A percentile compares a stretch with the other conserved stretches of the same genome.
phyloP scores from a whole-genome alignment of 495 filamentous ascomycete genomes.

The Podospora bellae-mahoneyi region DNA sequence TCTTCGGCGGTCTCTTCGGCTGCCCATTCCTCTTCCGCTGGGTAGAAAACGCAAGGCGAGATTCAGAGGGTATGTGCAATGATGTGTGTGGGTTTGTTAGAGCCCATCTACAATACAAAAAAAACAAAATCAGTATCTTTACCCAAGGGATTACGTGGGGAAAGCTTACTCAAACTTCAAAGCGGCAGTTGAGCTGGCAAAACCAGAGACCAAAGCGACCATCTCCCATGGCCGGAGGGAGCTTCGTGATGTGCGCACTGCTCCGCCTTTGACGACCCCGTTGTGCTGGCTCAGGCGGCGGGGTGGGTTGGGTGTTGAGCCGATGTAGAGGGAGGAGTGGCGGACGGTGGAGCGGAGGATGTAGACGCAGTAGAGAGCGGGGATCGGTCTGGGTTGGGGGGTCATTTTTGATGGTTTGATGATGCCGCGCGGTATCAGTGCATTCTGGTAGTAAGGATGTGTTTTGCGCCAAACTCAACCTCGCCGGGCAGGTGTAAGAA shows the following conservation, averaged over 20 bases:
- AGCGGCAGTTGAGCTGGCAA: slow-evolving; percentile 79
- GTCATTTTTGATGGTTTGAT: slow-evolving; percentile 29
- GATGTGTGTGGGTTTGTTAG: slow-evolving; percentile 80
- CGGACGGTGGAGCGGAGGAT: slow-evolving; percentile 76
- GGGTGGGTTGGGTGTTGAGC: slow-evolving; percentile 82
- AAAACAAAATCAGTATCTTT: neutral
- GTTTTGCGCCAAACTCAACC: slow-evolving; percentile 5
- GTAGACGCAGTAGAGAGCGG: slow-evolving; percentile 63
- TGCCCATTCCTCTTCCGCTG: slow-evolving; percentile 40
- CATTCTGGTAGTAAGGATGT: neutral
- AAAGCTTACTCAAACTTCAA: slow-evolving; percentile 84
- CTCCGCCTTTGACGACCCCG: slow-evolving; percentile 73
- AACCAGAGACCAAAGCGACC: slow-evolving; percentile 81
- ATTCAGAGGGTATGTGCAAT: slow-evolving; percentile 60
- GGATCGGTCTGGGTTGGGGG: slow-evolving; percentile 46
- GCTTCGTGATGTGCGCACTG: slow-evolving; percentile 62
- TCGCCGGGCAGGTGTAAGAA: neutral
- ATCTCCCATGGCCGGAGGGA: slow-evolving; percentile 90
- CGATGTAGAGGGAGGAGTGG: slow-evolving; percentile 70
- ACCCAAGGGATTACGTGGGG: neutral
- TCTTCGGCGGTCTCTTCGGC: slow-evolving; percentile 53
- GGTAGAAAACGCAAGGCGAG: slow-evolving; percentile 47
- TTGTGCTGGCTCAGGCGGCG: slow-evolving; percentile 88
- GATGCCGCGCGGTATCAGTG: neutral
- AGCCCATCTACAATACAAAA: slow-evolving; percentile 67